Percentiles rank a stretch among this genome's conserved stretches.
phyloP scores from a whole-genome alignment of 495 filamentous ascomycete genomes.

The Tuber indicum region DNA sequence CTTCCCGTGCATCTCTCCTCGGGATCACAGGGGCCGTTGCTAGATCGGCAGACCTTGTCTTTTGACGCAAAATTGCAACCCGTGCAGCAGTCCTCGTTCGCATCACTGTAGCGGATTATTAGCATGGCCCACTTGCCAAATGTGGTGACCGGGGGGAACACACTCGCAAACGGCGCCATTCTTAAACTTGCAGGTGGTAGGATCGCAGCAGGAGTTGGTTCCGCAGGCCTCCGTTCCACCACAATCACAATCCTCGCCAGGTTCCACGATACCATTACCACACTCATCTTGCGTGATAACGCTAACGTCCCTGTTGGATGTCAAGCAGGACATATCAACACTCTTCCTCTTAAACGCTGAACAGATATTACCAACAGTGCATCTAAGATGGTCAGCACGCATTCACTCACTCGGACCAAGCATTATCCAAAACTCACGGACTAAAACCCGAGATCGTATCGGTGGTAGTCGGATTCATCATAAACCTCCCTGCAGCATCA shows the following conservation, averaged over 20 bases:
- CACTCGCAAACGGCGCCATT: slow-evolving; percentile 63
- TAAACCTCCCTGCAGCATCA: slow-evolving; percentile 67
- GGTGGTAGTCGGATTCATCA: slow-evolving; percentile 91
- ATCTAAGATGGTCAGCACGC: slow-evolving; percentile 42
- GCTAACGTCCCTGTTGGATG: slow-evolving; percentile 72
- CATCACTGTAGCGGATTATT: slow-evolving; percentile 22
- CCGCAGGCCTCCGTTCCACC: slow-evolving; percentile 67
- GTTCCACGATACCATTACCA: slow-evolving; percentile 94
- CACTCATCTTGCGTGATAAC: slow-evolving; percentile 83
- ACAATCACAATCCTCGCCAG: slow-evolving; percentile 92
- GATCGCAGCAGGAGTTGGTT: slow-evolving; percentile 72
- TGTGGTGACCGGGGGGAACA: slow-evolving; percentile 30
- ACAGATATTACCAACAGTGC: slow-evolving; percentile 89
- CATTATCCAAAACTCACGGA: slow-evolving; percentile 39
- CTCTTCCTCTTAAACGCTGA: slow-evolving; percentile 76
- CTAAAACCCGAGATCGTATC: slow-evolving; percentile 71
- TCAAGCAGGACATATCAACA: slow-evolving; percentile 69
- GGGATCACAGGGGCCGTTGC: slow-evolving; percentile 73
- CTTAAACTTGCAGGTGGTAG: slow-evolving; percentile 83
- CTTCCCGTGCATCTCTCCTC: slow-evolving; percentile 74
- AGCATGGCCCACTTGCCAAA: slow-evolving; percentile 18
- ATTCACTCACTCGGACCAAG: not conserved
- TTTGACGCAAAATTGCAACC: slow-evolving; percentile 65
- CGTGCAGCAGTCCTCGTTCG: slow-evolving; percentile 65
- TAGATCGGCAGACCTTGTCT: slow-evolving; percentile 68